Percentiles rank a stretch among this genome's conserved stretches.
Conservation (phyloP, 352 stramenopile genomes). For the Pythium monospermum region DNA sequence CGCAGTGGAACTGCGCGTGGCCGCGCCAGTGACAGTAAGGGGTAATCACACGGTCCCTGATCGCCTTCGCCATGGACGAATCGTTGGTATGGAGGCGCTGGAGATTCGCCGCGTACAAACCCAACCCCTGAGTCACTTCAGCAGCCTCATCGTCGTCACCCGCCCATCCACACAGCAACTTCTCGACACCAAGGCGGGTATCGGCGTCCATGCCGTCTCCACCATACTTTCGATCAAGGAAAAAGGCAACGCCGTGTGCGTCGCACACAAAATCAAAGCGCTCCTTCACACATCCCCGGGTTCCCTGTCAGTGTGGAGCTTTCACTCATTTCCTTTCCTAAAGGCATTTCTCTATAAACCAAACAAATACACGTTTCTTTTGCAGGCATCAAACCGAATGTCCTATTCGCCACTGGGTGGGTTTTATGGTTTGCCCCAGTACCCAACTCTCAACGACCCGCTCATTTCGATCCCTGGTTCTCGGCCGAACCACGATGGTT, state of each 20-base stretch:
- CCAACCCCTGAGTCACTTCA: background rate
- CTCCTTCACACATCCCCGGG: background rate
- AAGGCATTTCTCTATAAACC: too few species aligned
- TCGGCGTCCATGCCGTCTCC: background rate
- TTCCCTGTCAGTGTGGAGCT: too few species aligned
- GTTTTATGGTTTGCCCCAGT: too few species aligned
- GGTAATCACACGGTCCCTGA: background rate
- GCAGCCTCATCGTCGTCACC: background rate
- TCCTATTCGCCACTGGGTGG: too few species aligned
- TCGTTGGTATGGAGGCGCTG: background rate
- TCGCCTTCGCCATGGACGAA: background rate
- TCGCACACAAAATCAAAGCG: slow-evolving; percentile 11
- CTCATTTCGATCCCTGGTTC: too few species aligned
- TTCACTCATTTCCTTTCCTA: too few species aligned
- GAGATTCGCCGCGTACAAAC: background rate
- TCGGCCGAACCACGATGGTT: too few species aligned
- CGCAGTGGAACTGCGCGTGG: background rate
- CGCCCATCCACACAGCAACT: background rate
- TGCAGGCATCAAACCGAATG: too few species aligned
- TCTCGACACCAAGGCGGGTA: background rate
- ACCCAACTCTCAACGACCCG: too few species aligned
- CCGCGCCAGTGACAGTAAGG: background rate
- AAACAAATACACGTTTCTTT: too few species aligned
- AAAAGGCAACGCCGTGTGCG: slow-evolving; percentile 3
- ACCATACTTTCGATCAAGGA: background rate